A percentile compares a stretch with the other conserved stretches of the same genome.
These are phyloP conservation scores for Rachicladosporium sp. DNA, from an alignment of 2,329 filamentous ascomycete species.

Conservation along the genomic window DNA sequence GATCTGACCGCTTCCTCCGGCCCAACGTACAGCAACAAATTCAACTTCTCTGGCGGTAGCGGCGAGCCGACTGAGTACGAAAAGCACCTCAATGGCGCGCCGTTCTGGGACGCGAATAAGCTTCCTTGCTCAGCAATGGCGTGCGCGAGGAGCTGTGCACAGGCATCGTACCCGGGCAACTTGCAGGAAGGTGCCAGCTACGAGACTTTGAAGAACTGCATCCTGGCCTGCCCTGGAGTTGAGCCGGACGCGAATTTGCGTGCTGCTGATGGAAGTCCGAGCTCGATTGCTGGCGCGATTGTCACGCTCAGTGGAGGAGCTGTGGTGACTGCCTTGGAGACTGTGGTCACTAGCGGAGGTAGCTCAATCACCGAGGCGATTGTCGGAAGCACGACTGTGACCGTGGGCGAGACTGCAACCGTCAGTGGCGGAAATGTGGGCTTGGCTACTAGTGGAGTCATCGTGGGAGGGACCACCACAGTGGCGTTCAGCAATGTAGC, in stretches of 20 bases:
- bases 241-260: conserved; percentile 8
- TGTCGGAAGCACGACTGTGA: conserved; percentile 10
- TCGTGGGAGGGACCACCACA: conserved; percentile 8
- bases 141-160: conserved; percentile 20
- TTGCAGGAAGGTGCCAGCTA: conserved; percentile 14
- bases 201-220: conserved; percentile 18
- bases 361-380: conserved; percentile 10
- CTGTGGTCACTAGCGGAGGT: conserved; percentile 5
- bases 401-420: conserved; percentile 9
- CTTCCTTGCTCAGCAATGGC: conserved; percentile 18
- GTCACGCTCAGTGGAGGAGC: conserved; percentile 7
- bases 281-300: conserved; percentile 1
- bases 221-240: conserved; percentile 18
- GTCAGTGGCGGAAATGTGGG: conserved; percentile 8
- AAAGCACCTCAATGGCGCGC: conserved; percentile 15
- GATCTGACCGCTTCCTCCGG: conserved; percentile 14
- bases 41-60: conserved; percentile 16
- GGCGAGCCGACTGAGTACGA: conserved; percentile 20
- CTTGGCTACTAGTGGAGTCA: conserved; percentile 8
- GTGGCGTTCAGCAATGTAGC: conserved; percentile 7
- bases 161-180: conserved; percentile 16
- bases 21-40: conserved; percentile 16
- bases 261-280: conserved; percentile 6
- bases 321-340: conserved; percentile 9
- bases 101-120: conserved; percentile 19